Evolutionary conservation across 345 rosid species (phyloP).

Genomic region (Trapa incisa): DNA sequence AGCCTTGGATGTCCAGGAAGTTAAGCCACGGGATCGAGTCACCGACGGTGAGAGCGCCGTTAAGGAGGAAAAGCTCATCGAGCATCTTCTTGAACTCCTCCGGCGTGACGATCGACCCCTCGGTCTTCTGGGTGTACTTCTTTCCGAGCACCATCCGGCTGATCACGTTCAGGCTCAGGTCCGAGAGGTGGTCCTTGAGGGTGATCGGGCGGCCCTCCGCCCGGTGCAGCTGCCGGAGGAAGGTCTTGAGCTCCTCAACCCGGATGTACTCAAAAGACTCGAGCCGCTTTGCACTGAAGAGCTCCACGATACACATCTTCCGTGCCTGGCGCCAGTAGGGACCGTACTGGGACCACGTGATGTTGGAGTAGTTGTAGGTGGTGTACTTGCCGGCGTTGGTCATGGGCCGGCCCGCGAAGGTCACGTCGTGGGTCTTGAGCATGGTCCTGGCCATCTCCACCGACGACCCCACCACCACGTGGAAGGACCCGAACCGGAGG

Average conservation of each 20-base stretch:
- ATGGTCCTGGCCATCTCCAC: conserved; percentile 41
- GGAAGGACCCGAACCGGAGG: conserved; percentile 43
- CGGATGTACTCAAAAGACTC: conserved; percentile 50
- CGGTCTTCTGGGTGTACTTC: conserved; percentile 29
- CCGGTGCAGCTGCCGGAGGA: conserved; percentile 15
- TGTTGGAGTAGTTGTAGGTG: conserved; percentile 47
- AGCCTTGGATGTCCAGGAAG: conserved; percentile 54
- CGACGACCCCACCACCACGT: conserved; percentile 37
- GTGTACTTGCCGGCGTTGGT: conserved; percentile 54
- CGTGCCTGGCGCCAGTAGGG: conserved; percentile 16
- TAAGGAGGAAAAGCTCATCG: conserved; percentile 51
- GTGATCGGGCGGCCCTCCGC: conserved; percentile 11
- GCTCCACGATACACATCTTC: conserved; percentile 43
- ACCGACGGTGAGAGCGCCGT: conserved; percentile 50
- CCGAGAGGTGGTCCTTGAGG: conserved; percentile 34
- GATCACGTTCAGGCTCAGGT: conserved; percentile 40
- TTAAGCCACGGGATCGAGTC: conserved; percentile 58
- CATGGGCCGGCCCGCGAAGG: conserved; percentile 36
- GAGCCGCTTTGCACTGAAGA: conserved; percentile 49
- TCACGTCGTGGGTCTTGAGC: conserved; percentile 41
- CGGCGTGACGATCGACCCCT: conserved; percentile 25
- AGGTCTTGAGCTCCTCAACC: conserved; percentile 26
- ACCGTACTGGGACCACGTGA: conserved; percentile 57
- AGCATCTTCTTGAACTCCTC: conserved; percentile 59
- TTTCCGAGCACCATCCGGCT: conserved; percentile 57